A percentile compares a stretch with the other conserved stretches of the same genome.
These are phyloP conservation scores for Colletotrichum spinosum DNA, from an alignment of 2,329 filamentous ascomycete species.

Conservation along the genomic window DNA sequence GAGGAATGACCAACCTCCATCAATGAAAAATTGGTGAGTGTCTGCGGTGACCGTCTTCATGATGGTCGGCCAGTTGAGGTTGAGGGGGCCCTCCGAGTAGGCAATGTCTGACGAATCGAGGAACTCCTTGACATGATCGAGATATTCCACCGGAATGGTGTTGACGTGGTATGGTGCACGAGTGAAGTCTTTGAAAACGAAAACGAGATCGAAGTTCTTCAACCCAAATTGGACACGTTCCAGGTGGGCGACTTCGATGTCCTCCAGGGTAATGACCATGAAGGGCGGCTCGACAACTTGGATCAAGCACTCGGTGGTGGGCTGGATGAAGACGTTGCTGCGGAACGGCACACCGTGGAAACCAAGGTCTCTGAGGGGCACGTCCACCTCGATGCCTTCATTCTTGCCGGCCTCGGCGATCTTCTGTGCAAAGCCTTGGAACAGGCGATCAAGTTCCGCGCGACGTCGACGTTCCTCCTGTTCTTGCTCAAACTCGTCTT, in stretches of 20 bases:
- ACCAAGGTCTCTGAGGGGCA: constrained; percentile 94
- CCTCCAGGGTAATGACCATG: constrained; percentile 92
- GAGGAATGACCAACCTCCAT: constrained; percentile 96
- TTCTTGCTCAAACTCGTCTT: constrained; percentile 98
- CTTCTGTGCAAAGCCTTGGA: constrained; percentile 97
- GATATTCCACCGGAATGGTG: constrained; percentile 94
- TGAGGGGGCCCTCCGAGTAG: constrained; percentile 93
- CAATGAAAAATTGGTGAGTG: constrained; percentile 93
- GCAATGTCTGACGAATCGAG: constrained; percentile 95
- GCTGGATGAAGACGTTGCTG: constrained; percentile 94
- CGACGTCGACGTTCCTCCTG: constrained; percentile 94
- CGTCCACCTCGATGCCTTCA: constrained; percentile 92
- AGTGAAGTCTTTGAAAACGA: constrained; percentile 97
- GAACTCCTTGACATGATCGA: constrained; percentile 98
- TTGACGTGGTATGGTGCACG: constrained; percentile 94
- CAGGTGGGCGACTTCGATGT: constrained; percentile 95
- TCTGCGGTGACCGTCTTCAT: constrained; percentile 99
- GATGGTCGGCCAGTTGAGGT: constrained; percentile 98
- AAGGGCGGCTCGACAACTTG: constrained; percentile 98
- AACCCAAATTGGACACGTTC: constrained; percentile 97
- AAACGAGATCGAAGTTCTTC: constrained; percentile 99
- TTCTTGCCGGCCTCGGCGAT: constrained; percentile 95
- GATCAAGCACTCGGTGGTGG: constrained; percentile 95
- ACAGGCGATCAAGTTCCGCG: constrained; percentile 92
- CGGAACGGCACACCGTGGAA: constrained; percentile 97